Base-by-base conservation (phyloP, 352 stramenopile species). In the Globisporangium paroecandrum region DNA sequence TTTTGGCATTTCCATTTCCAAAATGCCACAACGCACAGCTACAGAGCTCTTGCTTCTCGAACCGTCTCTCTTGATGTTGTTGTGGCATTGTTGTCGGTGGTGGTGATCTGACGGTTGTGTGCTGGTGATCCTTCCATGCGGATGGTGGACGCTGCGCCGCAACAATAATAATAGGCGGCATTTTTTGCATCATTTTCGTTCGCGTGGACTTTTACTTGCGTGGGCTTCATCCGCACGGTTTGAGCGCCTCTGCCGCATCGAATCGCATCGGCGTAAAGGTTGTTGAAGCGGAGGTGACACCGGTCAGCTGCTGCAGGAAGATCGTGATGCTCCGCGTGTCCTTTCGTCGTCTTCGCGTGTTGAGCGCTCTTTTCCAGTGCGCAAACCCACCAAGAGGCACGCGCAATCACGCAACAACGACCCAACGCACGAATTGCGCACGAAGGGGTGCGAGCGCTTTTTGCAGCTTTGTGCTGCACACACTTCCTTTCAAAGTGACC, bases 31-130 rank as follows among this genome's bases (percentile, higher is more conserved):
- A 32, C 29, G 29, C 29, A 32, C 29, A 32, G 29, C 29, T 32
- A 32, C 7, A 51, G 18, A 12, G 2, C 18, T 51, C 18, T 51
- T 24, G 43, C 43, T 51, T 51, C 43, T 51, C 43, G 49, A 56
- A 56, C 49, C 49, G 49, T 20, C 49, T 56, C 49, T 56, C 49
- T 25, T 56, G 49, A 29, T 27, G 22, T 29, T 56, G 49, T 29
- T 27, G 49, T 56, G n/a, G 49, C 43, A 51, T 51, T 51, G 43
- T 24, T 51, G 18, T 49, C 15, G 13, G 0, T 15, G 13, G 4
- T 22, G 38, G 13, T 47, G 41, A 20, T 32, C 29, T 12, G 9
- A 15, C 18, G 43, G 15, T 51, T n/a, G 43, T 10, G 43, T 10
- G 43, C 6, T 22, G 13, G 43, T 51, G 43, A 24, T 51, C 18